A percentile compares a stretch with the other conserved stretches of the same genome.
These are phyloP conservation scores for Penicillium palitans DNA, from an alignment of 2,329 filamentous ascomycete genomes.

Conservation along the genomic window DNA sequence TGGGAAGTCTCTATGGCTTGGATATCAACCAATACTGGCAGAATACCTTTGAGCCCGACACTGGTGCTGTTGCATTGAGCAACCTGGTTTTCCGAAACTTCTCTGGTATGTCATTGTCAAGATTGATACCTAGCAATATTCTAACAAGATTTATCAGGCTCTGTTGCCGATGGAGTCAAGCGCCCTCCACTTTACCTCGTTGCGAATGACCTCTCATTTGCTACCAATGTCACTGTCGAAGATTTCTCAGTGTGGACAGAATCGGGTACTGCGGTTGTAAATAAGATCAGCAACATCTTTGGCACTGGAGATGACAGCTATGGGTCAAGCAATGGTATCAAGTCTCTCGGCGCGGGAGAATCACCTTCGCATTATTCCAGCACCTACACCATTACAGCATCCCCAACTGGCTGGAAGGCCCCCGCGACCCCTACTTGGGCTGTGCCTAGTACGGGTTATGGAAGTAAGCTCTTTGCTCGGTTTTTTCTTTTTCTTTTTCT, in stretches of 20 bases:
- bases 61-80: conserved; percentile 25
- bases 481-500: not conserved
- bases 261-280: conserved; percentile 25
- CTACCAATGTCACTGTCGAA: conserved; percentile 34
- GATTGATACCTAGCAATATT: not conserved
- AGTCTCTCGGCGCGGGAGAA: not conserved
- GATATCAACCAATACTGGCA: conserved; percentile 32
- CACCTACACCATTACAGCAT: conserved; percentile 32
- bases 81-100: conserved; percentile 33
- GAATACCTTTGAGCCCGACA: conserved; percentile 26
- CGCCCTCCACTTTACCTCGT: conserved; percentile 35
- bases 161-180: conserved; percentile 31
- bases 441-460: conserved; percentile 34
- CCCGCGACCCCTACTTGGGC: conserved; percentile 36
- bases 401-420: conserved; percentile 30
- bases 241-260: conserved; percentile 41
- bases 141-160: conserved; percentile 20
- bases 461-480: conserved; percentile 16
- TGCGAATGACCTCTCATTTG: conserved; percentile 35
- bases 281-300: conserved; percentile 40
- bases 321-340: conserved; percentile 4
- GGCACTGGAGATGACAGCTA: conserved; percentile 34
- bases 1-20: conserved; percentile 27
- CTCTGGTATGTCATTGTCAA: not conserved
- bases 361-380: conserved; percentile 6